A percentile compares a stretch with the other conserved stretches of the same genome.
Conservation (phyloP, 768 basidiomycete genomes). For the Antrodiella citrinella region DNA sequence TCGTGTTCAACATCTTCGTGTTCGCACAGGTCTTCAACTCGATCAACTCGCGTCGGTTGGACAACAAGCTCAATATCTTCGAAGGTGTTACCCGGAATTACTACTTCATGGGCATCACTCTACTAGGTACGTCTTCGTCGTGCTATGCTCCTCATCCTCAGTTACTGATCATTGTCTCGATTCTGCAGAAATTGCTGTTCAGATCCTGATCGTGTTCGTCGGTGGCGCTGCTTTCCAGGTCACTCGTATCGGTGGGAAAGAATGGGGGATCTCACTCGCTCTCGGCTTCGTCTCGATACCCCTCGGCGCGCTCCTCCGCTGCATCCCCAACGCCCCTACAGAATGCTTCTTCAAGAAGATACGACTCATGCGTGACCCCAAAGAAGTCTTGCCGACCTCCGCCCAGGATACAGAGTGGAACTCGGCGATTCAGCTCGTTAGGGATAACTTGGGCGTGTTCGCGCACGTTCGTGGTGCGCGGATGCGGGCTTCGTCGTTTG, state of each 20-base stretch:
- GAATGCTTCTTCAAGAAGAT: constrained; percentile 49
- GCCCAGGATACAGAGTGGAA: constrained; percentile 62
- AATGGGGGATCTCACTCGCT: constrained; percentile 91
- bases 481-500: constrained; percentile 76
- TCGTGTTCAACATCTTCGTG: constrained; percentile 98
- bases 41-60: constrained; percentile 83
- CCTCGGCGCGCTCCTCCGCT: constrained; percentile 72
- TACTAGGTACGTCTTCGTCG: constrained; percentile 54
- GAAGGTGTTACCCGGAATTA: constrained; percentile 71
- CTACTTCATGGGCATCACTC: constrained; percentile 80
- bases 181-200: constrained; percentile 70
- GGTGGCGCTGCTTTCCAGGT: constrained; percentile 92
- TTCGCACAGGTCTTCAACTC: constrained; percentile 98
- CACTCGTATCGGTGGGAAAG: constrained; percentile 62
- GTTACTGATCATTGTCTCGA: background rate
- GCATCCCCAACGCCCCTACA: constrained; percentile 74
- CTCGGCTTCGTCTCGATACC: constrained; percentile 85
- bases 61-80: constrained; percentile 83
- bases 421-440: constrained; percentile 71
- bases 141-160: too few relatives aligned
- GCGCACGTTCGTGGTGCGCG: constrained; percentile 83
- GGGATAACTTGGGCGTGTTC: constrained; percentile 83
- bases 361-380: constrained; percentile 52
- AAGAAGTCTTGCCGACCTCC: constrained; percentile 53
- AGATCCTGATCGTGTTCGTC: constrained; percentile 84